phyloP scores from a whole-genome alignment of 2,329 filamentous ascomycete genomes.

The Tolypocladium pustulatum region DNA sequence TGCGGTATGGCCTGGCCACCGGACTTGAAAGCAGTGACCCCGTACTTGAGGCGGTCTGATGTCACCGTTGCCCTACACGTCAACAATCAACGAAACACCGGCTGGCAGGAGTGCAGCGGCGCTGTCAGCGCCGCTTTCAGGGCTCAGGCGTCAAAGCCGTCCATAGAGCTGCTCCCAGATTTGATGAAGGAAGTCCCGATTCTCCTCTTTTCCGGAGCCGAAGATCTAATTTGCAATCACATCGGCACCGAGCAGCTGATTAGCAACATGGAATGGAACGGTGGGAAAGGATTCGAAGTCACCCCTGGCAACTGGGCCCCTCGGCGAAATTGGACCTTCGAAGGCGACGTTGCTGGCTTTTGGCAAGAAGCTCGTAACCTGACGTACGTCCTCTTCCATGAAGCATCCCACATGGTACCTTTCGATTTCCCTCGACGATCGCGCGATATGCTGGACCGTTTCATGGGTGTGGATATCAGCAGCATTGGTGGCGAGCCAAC shows the following conservation, averaged over 20 bases:
- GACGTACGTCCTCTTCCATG: constrained; percentile 92
- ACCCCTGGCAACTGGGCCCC: constrained; percentile 83
- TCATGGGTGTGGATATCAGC: constrained; percentile 86
- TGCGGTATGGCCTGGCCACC: constrained; percentile 99
- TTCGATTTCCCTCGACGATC: constrained; percentile 82
- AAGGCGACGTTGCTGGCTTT: constrained; percentile 76
- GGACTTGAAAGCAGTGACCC: constrained; percentile 65
- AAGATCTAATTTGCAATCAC: constrained; percentile 96
- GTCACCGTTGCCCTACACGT: constrained; percentile 76
- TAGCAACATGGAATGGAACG: constrained; percentile 83
- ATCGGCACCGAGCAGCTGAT: constrained; percentile 88
- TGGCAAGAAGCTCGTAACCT: constrained; percentile 93
- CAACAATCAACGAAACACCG: constrained; percentile 67
- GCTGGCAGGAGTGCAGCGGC: constrained; percentile 86
- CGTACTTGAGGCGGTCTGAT: constrained; percentile 75
- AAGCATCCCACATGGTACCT: constrained; percentile 96
- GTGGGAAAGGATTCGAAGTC: constrained; percentile 80
- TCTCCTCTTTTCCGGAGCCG: constrained; percentile 82
- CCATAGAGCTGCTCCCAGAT: constrained; percentile 64
- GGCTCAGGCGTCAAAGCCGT: constrained; percentile 59
- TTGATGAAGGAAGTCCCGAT: constrained; percentile 69
- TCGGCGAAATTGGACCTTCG: constrained; percentile 89
- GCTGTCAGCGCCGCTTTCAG: constrained; percentile 64
- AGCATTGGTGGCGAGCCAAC: constrained; percentile 72
- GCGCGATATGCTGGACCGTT: constrained; percentile 94